Base-by-base conservation (phyloP, 2,329 filamentous ascomycete species). In the Hypoxylon sp. region DNA sequence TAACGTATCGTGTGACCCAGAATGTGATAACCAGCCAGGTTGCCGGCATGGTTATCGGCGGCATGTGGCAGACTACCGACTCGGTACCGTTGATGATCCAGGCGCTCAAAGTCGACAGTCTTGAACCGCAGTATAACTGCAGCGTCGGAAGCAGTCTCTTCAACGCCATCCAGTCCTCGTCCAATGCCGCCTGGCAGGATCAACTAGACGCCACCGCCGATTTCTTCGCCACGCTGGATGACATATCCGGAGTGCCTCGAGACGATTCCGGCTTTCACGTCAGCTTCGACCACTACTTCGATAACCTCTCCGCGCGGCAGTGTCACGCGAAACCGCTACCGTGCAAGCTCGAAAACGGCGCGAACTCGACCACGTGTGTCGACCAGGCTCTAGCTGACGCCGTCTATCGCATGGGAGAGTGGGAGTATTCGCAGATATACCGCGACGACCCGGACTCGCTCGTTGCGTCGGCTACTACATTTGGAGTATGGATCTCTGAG, bases 21-120 rank as follows among this genome's bases (percentile, higher is more conserved):
- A 95, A 95, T 73, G 80, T 87, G 47, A 94, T 96, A 69, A 95
- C 91, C 2, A 89, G 85, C 67, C 89, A 95, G 73, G 90, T 94
- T 13, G 89, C 88, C 9, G 84, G 88, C 53, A 91, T 91, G 84
- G 73, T 94, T 5, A 81, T 92, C 51, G 78, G 82, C 53, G 91
- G 88, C 55, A 91, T 92, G 86, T 89, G 84, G 74, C 75, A 75
- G 0, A 63, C 62, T 0, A 70, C 74, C 0, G 72, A 72, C 0
- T 67, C 77, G 1, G 69, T 78, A 1, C 81, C 82, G 1, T 69
- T 88, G 0, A 65, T 78, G 18, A 73, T 86, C 20, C 77, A 86
- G 70, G 79, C 86, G 2, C 73, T 75, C 1, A 81, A 79, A 6
- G 75, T 91, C 63, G 91, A 95, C 75, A 88, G 84, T 24, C 82